phyloP scores from a whole-genome alignment of 345 rosid species.

The Dovyalis caffra region DNA sequence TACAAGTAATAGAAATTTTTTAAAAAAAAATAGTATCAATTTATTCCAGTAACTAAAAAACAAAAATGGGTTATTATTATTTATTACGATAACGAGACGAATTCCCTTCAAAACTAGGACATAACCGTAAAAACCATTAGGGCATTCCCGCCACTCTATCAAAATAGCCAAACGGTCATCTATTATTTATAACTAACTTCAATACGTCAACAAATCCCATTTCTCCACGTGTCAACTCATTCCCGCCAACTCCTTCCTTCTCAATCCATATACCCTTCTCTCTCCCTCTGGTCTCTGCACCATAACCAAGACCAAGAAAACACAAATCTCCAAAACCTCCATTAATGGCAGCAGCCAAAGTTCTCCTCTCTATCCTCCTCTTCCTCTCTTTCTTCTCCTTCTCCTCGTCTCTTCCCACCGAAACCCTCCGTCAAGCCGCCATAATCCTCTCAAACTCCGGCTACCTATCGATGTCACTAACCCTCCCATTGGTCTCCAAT shows the following conservation, averaged over 20 bases:
- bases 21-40: too few relatives aligned
- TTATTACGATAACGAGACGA: too few relatives aligned
- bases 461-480: conserved; percentile 45
- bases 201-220: not conserved
- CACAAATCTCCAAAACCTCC: not conserved
- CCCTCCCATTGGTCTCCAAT: conserved; percentile 30
- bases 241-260: conserved; percentile 24
- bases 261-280: not conserved
- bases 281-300: not conserved
- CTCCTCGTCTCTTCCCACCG: conserved; percentile 15
- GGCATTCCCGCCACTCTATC: not conserved
- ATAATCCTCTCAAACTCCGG: conserved; percentile 31
- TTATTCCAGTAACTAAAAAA: too few relatives aligned
- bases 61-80: too few relatives aligned
- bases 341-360: conserved; percentile 26
- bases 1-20: too few relatives aligned
- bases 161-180: not conserved
- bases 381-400: conserved; percentile 8
- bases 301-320: not conserved
- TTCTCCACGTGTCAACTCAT: conserved; percentile 8
- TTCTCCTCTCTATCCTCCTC: not conserved
- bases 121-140: not conserved
- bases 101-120: too few relatives aligned
- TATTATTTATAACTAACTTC: not conserved
- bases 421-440: conserved; percentile 25